These are phyloP conservation scores for Diospyros kaki DNA, from an alignment of 148 eudicot genomes.

Conservation along the genomic window DNA sequence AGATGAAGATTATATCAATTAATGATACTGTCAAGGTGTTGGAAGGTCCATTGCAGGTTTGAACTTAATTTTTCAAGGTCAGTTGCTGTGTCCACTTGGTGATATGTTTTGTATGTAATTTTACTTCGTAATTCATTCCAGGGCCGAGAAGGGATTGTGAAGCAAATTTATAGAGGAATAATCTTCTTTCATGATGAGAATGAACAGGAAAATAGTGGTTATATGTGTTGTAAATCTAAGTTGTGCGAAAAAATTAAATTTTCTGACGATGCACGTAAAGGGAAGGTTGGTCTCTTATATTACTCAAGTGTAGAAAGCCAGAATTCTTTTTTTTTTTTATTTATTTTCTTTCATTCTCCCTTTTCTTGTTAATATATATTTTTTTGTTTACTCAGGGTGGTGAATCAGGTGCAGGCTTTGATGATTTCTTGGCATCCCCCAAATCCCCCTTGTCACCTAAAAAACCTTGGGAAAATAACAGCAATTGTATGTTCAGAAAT, in stretches of 20 bases:
- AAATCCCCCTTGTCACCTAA: conserved; percentile 72
- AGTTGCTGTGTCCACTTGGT: not conserved
- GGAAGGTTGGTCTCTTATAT: conserved; percentile 52
- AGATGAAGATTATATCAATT: conserved; percentile 55
- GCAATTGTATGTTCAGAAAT: conserved; percentile 46
- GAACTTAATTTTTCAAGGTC: conserved; percentile 6
- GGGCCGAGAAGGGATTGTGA: conserved; percentile 79
- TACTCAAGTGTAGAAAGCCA: not conserved
- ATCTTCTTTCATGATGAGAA: conserved; percentile 70
- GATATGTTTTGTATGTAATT: not conserved
- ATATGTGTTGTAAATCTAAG: conserved; percentile 64
- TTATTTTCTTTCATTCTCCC: not conserved
- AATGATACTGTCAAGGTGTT: conserved; percentile 58
- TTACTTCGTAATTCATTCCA: conserved; percentile 26
- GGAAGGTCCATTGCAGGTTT: conserved; percentile 85
- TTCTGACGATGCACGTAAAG: conserved; percentile 39
- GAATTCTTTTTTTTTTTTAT: not conserved
- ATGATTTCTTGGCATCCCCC: conserved; percentile 68
- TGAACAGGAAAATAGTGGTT: conserved; percentile 72
- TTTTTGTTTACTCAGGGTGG: conserved; percentile 33
- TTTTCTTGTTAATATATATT: not conserved
- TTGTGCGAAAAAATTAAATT: conserved; percentile 63
- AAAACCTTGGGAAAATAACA: conserved; percentile 46
- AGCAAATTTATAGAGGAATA: conserved; percentile 73
- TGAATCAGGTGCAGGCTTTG: conserved; percentile 55